Evolutionary conservation across 768 basidiomycete genomes (phyloP), one percentile per base, ranked within the genome.

Genomic region (Calocybe cyanea): DNA sequence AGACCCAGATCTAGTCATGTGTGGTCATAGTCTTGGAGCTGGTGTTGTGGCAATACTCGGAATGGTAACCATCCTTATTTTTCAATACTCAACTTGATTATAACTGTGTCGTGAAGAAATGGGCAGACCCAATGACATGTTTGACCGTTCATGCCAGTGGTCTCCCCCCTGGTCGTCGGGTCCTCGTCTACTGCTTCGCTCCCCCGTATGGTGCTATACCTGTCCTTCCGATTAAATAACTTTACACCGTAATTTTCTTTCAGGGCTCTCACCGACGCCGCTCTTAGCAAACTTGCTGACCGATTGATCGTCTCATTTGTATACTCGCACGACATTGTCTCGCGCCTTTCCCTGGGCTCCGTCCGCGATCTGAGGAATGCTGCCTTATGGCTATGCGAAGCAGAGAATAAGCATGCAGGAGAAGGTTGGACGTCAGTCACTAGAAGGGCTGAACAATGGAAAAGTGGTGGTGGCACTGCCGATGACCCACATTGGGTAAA

Each of bases 21-120:
- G 84, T 53, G 90, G 90, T 21, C 90, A 92, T 58, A 87, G 85
- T 62, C 75, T 92, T 2, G 90, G 90, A 14, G 87, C 88, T 18
- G 90, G 87, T 1, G 86, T 92, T 2, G 87, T 85, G 30, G 76
- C 78, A 2, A 68, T 92, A 20, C 69, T 91, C 33, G 87, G 82
- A 35, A 64, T 92, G 66, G 86, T 85, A 53, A 60, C 79, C 63
- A 21, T 5, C 11, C 25, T 11, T 23, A 11, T 20, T 49, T n/a
- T 20, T 31, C 8, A 18, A 31, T 21, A 48, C n/a, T n/a, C 14
- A 19, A 25, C 17, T 39, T 13, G 34, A 13, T n/a, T 32, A 24
- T 34, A 24, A 38, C 15, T 19, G 25, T 32, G 37, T 55, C 4
- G 18, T 34, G 34, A 50, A 90, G 88, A 85, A 87, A 78, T 92